phyloP scores from a whole-genome alignment of 148 eudicot genomes.

The Linanthus parryae region DNA sequence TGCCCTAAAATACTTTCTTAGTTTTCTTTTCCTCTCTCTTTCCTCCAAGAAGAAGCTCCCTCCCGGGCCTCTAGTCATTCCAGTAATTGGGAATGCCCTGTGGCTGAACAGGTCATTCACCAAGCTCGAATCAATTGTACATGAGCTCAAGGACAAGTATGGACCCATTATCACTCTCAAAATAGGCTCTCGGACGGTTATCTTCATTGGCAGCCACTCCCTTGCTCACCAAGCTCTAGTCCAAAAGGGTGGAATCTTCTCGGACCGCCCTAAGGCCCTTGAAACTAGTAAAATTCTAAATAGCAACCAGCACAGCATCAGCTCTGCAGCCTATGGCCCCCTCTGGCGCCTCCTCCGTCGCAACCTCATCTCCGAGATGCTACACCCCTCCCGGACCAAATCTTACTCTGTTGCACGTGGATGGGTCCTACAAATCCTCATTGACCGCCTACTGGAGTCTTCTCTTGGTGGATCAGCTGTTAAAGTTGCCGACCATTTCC shows the following conservation, averaged over 20 bases:
- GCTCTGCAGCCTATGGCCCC: constrained; percentile 26
- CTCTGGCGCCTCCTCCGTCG: constrained; percentile 16
- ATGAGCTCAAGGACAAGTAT: constrained; percentile 18
- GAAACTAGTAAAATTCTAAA: constrained; percentile 19
- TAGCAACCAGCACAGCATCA: constrained; percentile 30
- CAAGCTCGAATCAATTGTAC: constrained; percentile 35
- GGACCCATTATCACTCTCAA: constrained; percentile 34
- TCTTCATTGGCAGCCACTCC: neutral
- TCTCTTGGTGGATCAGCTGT: neutral
- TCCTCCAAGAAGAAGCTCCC: constrained; percentile 26
- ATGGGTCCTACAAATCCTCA: constrained; percentile 10
- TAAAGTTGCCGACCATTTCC: constrained; percentile 19
- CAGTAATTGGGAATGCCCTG: constrained; percentile 27
- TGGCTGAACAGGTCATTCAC: constrained; percentile 35
- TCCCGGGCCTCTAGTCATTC: constrained; percentile 41
- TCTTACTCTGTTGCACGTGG: constrained; percentile 5
- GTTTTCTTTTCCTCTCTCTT: neutral
- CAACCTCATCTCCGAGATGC: constrained; percentile 4
- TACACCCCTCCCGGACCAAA: constrained; percentile 9
- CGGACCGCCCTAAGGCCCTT: constrained; percentile 8
- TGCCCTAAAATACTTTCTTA: constrained; percentile 18
- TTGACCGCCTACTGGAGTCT: neutral
- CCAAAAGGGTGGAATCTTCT: constrained; percentile 47
- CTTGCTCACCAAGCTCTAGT: constrained; percentile 10
- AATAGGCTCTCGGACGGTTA: constrained; percentile 9